Conservation (phyloP, 495 filamentous ascomycete genomes). For the Neurospora cerealis region DNA sequence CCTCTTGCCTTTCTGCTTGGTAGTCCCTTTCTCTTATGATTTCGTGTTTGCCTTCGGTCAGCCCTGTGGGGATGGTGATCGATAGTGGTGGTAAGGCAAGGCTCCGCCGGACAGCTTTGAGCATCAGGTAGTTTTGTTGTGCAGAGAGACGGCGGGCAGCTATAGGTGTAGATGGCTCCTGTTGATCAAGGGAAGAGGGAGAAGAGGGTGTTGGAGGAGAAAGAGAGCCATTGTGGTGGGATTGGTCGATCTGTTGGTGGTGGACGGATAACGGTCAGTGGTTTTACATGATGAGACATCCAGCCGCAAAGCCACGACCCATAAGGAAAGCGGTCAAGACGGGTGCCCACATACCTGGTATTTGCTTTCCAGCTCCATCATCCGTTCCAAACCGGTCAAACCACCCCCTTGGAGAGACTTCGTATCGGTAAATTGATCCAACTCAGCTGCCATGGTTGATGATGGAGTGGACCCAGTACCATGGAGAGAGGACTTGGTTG, state of each 20-base stretch:
- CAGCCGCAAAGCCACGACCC: neutral
- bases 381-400: constrained; percentile 34
- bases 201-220: constrained; percentile 6
- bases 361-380: constrained; percentile 43
- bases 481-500: constrained; percentile 8
- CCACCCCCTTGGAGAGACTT: neutral
- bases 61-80: constrained; percentile 30
- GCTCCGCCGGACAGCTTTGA: constrained; percentile 31
- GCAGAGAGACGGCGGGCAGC: constrained; percentile 7
- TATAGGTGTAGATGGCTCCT: constrained; percentile 11
- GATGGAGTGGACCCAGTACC: constrained; percentile 13
- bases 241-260: constrained; percentile 13
- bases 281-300: constrained; percentile 16
- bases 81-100: constrained; percentile 29
- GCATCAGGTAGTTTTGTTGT: constrained; percentile 26
- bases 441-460: constrained; percentile 14
- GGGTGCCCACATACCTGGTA: constrained; percentile 35
- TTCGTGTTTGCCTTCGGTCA: neutral
- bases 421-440: neutral
- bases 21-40: neutral
- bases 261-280: constrained; percentile 15
- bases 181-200: constrained; percentile 4
- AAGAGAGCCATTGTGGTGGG: constrained; percentile 7
- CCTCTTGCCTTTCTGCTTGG: neutral
- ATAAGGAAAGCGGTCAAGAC: constrained; percentile 8